A percentile compares a stretch with the other conserved stretches of the same genome.
These are phyloP conservation scores for Inga laurina DNA, from an alignment of 306 rosid genomes.

Conservation along the genomic window DNA sequence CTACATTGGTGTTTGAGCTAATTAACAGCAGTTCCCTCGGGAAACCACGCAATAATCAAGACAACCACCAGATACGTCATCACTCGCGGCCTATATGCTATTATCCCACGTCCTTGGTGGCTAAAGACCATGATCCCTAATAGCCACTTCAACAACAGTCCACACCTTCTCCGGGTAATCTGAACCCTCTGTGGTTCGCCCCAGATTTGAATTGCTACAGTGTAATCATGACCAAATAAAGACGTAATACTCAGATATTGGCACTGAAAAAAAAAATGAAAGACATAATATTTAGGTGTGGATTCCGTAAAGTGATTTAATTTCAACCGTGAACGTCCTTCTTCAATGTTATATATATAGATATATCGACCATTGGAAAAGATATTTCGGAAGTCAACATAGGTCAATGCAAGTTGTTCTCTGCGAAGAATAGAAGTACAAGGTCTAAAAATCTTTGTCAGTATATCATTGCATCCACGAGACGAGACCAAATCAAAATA, in stretches of 20 bases:
- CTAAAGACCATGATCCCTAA: not conserved
- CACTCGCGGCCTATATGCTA: not conserved
- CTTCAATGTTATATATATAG: not conserved
- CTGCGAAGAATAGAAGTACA: not conserved
- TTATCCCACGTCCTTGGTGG: not conserved
- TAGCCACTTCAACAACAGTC: not conserved
- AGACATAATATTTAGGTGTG: not conserved
- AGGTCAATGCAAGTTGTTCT: slow-evolving; percentile 15
- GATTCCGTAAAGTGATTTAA: not conserved
- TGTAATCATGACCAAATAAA: not conserved
- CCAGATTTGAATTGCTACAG: not conserved
- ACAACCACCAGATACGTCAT: not conserved
- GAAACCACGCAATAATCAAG: not conserved
- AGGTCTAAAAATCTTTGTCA: not conserved
- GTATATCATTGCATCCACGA: not conserved
- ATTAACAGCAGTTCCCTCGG: not conserved
- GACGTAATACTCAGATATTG: not conserved
- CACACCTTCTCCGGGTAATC: not conserved
- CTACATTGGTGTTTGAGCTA: not conserved
- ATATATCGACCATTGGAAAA: not conserved
- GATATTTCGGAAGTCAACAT: not conserved
- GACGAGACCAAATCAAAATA: not conserved
- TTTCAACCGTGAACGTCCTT: not conserved
- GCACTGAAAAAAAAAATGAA: not conserved
- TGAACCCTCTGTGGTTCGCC: not conserved